phyloP scores from a whole-genome alignment of 2,329 filamentous ascomycete genomes.

The Ascochyta clinopodiicola region DNA sequence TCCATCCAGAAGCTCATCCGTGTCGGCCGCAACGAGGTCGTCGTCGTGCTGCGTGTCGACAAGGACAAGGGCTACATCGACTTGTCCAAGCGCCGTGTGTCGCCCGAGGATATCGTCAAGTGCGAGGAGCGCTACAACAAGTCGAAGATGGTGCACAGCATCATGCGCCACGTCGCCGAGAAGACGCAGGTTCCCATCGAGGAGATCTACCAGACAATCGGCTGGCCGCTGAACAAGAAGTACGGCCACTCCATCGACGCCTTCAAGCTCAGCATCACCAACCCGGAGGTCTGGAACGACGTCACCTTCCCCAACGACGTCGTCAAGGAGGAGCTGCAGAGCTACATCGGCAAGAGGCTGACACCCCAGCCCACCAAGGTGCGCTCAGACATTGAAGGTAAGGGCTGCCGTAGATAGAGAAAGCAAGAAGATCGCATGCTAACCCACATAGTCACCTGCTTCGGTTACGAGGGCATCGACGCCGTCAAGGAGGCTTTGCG shows the following conservation, averaged over 20 bases:
- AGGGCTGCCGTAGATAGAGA: slow-evolving; percentile 57
- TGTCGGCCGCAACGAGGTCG: slow-evolving; percentile 96
- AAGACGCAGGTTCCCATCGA: slow-evolving; percentile 96
- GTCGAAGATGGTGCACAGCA: slow-evolving; percentile 98
- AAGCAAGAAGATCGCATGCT: slow-evolving; percentile 5
- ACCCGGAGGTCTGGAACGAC: slow-evolving; percentile 95
- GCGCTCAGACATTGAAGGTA: slow-evolving; percentile 89
- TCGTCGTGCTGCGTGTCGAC: slow-evolving; percentile 97
- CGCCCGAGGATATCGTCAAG: slow-evolving; percentile 95
- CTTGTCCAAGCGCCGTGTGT: slow-evolving; percentile 97
- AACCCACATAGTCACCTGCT: slow-evolving; percentile 47
- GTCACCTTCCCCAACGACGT: slow-evolving; percentile 85
- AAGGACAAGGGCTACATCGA: slow-evolving; percentile 99
- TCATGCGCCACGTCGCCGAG: slow-evolving; percentile 98
- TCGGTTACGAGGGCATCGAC: slow-evolving; percentile 95
- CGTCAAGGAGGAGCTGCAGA: slow-evolving; percentile 87
- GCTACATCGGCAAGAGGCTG: slow-evolving; percentile 95
- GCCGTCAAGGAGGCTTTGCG: slow-evolving; percentile 93
- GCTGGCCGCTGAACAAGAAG: slow-evolving; percentile 97
- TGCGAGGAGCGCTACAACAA: slow-evolving; percentile 99
- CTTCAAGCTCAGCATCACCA: slow-evolving; percentile 99
- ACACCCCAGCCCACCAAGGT: slow-evolving; percentile 99
- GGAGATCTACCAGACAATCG: slow-evolving; percentile 90
- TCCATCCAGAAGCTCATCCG: slow-evolving; percentile 99
- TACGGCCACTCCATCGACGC: slow-evolving; percentile 96